Evolutionary conservation across 192 early-diverging fungal species (phyloP), one percentile per base, ranked within the genome.

Genomic region (Phycomyces blakesleeanus): DNA sequence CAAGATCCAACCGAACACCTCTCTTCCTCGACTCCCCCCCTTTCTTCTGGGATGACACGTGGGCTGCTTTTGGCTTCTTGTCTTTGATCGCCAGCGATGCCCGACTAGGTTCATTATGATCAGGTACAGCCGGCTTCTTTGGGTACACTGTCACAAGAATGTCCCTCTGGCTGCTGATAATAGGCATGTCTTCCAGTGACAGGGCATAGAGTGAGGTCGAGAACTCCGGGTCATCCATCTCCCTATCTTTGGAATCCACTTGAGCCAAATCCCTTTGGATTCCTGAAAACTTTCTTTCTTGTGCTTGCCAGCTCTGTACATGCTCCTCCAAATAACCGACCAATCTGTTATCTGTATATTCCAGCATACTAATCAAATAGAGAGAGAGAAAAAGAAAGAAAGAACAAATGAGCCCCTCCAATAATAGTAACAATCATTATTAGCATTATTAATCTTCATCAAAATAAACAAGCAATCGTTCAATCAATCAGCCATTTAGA

Each of bases 321-420:
- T 66, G 69, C 6, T 3, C 8, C 29, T 55, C 51, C 5, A 71
- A 61, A 24, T 73, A 68, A 54, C n/a, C 67, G 63, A 71, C 20
- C 11, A 67, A 29, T 8, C 27, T 14, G 12, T 25, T 42, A 39
- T 52, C 39, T 3, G 67, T 24, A 29, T 57, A 51, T 16, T 49
- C 41, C 21, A 72, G 40, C 27, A 59, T 42, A 29, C 70, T 67
- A 18, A n/a, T n/a, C n/a, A n/a, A n/a, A n/a, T n/a, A n/a, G n/a
- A n/a, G n/a, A n/a, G n/a, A n/a, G n/a, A n/a, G n/a, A n/a, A n/a
- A n/a, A n/a, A n/a, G n/a, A n/a, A n/a, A n/a, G n/a, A n/a, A n/a
- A n/a, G n/a, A n/a, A n/a, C n/a, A n/a, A n/a, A n/a, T n/a, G n/a
- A n/a, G n/a, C n/a, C n/a, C n/a, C n/a, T n/a, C n/a, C n/a, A n/a